Conservation (phyloP, 768 basidiomycete genomes). For the Lentinus tigrinus region DNA sequence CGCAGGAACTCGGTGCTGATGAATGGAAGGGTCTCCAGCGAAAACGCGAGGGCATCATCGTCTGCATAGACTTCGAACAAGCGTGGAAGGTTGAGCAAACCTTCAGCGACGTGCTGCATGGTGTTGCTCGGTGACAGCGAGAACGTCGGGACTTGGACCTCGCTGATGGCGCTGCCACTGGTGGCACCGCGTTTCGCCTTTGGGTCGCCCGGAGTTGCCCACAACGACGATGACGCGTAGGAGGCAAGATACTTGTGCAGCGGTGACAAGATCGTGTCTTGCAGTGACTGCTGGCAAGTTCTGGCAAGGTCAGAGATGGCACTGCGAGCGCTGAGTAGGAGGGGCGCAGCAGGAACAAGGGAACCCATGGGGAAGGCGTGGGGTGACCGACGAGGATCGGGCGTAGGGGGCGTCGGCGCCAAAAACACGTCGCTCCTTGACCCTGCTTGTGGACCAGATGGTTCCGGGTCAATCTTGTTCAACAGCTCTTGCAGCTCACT, state of each 20-base stretch:
- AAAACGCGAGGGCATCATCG: conserved; percentile 88
- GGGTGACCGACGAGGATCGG: conserved; percentile 32
- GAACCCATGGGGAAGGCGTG: conserved; percentile 3
- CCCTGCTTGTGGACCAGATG: conserved; percentile 4
- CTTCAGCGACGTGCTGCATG: conserved; percentile 88
- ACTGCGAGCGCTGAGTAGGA: conserved; percentile 54
- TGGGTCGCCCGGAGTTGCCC: conserved; percentile 56
- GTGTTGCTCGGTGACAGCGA: conserved; percentile 88
- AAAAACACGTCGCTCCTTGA: conserved; percentile 18
- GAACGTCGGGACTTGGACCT: conserved; percentile 83
- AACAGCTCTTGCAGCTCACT: conserved; percentile 67
- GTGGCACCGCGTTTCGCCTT: conserved; percentile 43
- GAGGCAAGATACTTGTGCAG: conserved; percentile 66
- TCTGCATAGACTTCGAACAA: conserved; percentile 93
- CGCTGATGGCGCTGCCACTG: conserved; percentile 38
- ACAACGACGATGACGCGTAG: conserved; percentile 69
- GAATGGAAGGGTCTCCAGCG: conserved; percentile 77
- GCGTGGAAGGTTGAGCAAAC: conserved; percentile 89
- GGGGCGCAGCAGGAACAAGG: conserved; percentile 26
- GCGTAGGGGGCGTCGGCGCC: conserved; percentile 17
- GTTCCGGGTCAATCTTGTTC: conserved; percentile 48
- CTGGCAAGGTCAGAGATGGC: conserved; percentile 65
- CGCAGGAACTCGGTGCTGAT: conserved; percentile 56
- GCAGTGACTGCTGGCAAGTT: conserved; percentile 74
- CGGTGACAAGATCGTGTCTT: conserved; percentile 82